Base-by-base conservation (phyloP, 2,329 filamentous ascomycete genomes). In the Chalaropsis ovoidea region DNA sequence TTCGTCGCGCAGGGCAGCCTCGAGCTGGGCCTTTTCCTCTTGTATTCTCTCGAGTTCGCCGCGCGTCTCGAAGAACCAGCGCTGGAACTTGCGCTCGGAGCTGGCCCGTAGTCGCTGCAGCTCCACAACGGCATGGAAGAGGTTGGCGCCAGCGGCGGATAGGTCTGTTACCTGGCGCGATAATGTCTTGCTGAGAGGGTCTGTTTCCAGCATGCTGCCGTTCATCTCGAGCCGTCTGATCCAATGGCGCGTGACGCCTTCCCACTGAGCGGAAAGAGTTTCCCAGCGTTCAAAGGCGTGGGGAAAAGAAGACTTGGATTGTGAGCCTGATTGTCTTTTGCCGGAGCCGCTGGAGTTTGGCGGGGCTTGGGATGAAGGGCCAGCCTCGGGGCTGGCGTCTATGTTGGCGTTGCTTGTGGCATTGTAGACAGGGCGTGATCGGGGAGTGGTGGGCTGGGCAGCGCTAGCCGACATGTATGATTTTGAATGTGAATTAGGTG, bases 211-310 rank as follows among this genome's bases (percentile, higher is more conserved):
- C 69, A 96, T 91, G 64, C 91, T 86, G 35, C 89, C 88, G 73
- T 96, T 96, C 73, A 94, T 86, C 75, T 99, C 90, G 7, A 99
- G 80, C 70, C 91, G 86, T 60, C 90, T 88, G 69, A 99, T 94
- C 93, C 94, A 99, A 76, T 96, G 97, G 67, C 90, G 93, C 0
- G 94, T 97, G 67, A 99, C 81, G 3, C 94, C 94, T 74, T 99
- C 94, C 94, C 94, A 99, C 71, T 97, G 93, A 5, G 94, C 95
- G 0, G 94, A 99, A 2, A 99, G 77, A 0, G 90, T 93, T 74
- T 99, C 94, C 94, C 94, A 99, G 68, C 94, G 84, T 75, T 99
- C 93, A 72, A 99, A 99, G 0, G 94, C 94, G 75, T 97, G 94
- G 0, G 94, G 94, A 70, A 99, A 97, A 0, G 87, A 86, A 60